phyloP scores from a whole-genome alignment of 176 grass and related monocot species.

The Rhipidocladum racemiflorum region DNA sequence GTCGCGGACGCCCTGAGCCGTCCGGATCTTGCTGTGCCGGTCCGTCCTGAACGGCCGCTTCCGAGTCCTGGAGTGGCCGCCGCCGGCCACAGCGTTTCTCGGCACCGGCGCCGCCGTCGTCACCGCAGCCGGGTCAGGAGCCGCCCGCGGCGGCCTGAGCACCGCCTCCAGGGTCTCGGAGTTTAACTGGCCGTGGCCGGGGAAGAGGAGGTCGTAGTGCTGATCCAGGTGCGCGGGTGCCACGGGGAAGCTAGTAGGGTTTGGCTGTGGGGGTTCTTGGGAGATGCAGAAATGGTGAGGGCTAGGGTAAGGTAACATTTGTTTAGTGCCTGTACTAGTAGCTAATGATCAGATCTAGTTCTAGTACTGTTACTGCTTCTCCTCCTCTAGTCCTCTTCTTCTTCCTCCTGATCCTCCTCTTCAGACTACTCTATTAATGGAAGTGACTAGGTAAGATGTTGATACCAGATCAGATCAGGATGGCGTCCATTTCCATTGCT shows the following conservation, averaged over 20 bases:
- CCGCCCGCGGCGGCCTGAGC: conserved; percentile 35
- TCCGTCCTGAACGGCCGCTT: conserved; percentile 65
- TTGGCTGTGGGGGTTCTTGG: conserved; percentile 35
- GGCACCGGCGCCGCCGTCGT: neutral
- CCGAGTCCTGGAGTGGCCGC: conserved; percentile 19
- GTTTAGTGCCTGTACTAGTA: neutral
- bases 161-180: conserved; percentile 55
- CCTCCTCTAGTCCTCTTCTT: neutral
- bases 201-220: conserved; percentile 43
- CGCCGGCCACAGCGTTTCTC: neutral
- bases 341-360: conserved; percentile 28
- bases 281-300: conserved; percentile 40
- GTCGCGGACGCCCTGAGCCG: conserved; percentile 78
- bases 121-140: neutral
- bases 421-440: conserved; percentile 2
- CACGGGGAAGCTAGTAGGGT: conserved; percentile 36
- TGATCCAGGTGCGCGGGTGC: conserved; percentile 26
- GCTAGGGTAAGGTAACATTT: conserved; percentile 62
- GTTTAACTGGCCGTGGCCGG: conserved; percentile 36
- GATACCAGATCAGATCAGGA: conserved; percentile 10
- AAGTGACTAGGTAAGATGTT: conserved; percentile 21
- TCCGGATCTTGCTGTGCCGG: conserved; percentile 94
- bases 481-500: conserved; percentile 15
- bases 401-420: neutral
- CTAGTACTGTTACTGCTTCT: conserved; percentile 8